Evolutionary conservation across 306 rosid species (phyloP).

Genomic region (Pterocarpus santalinus): DNA sequence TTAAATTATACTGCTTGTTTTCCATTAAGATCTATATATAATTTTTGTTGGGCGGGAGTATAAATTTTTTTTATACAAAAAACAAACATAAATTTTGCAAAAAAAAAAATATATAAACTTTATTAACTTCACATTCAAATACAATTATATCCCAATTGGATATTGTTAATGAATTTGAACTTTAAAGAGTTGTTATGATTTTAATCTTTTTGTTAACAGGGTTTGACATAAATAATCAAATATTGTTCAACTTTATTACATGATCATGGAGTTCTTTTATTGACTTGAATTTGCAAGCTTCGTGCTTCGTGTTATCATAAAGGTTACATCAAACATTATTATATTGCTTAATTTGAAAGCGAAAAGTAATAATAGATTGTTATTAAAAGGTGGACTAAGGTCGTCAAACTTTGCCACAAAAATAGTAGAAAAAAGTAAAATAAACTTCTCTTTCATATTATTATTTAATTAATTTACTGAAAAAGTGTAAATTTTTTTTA

Average conservation of each 20-base stretch:
- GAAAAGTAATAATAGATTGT: background rate
- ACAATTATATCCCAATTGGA: background rate
- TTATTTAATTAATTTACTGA: background rate
- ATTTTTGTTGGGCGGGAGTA: background rate
- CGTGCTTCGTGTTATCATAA: background rate
- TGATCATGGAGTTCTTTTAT: background rate
- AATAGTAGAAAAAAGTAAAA: background rate
- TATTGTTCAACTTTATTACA: too few relatives aligned
- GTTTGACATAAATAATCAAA: too few relatives aligned
- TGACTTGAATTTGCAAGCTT: background rate
- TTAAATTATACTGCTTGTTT: background rate
- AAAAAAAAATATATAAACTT: too few relatives aligned
- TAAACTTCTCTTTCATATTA: too few relatives aligned
- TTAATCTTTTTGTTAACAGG: too few relatives aligned
- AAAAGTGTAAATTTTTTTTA: background rate
- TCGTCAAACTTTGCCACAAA: background rate
- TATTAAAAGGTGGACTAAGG: background rate
- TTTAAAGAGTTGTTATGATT: background rate
- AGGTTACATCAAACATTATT: slow-evolving; percentile 12
- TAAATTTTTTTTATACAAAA: too few relatives aligned
- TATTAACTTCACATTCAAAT: background rate
- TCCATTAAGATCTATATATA: too few relatives aligned
- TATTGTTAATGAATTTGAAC: background rate
- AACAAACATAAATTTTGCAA: too few relatives aligned
- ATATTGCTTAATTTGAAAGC: background rate